Evolutionary conservation across 1,284 basidiomycete genomes (phyloP).

Genomic region (Rhodotorula sp.): DNA sequence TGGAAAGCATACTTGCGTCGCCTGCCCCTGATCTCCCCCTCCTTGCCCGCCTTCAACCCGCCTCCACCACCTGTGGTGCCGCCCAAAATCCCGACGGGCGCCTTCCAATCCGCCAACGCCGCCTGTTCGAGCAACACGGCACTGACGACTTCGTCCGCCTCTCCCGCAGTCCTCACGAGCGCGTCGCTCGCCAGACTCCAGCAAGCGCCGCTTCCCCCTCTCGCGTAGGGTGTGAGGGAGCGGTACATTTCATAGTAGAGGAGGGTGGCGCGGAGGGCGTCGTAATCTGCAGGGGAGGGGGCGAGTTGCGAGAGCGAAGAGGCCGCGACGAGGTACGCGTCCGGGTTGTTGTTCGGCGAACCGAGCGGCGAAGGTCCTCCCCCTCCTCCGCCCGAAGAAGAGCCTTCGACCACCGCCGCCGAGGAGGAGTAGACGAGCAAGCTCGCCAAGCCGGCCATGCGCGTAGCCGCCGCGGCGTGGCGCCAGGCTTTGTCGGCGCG

Average conservation of each 20-base stretch:
- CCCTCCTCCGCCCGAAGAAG: not conserved
- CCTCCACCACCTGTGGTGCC: no score
- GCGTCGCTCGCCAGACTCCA: not conserved
- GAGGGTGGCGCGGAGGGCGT: conserved; percentile 50
- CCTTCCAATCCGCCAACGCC: conserved; percentile 49
- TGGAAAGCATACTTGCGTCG: conserved; percentile 54
- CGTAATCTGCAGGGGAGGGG: conserved; percentile 39
- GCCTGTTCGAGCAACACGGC: conserved; percentile 58
- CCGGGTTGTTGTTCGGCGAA: conserved; percentile 29
- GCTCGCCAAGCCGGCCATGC: conserved; percentile 53
- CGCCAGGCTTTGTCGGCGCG: conserved; percentile 50
- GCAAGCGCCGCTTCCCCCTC: not conserved
- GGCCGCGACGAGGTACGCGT: conserved; percentile 52
- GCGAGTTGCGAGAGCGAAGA: conserved; percentile 28
- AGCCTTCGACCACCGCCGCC: conserved; percentile 43
- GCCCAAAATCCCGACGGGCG: conserved; percentile 37
- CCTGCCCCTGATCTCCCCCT: conserved; percentile 40
- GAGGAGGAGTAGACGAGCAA: conserved; percentile 1
- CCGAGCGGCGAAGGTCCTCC: conserved; percentile 1
- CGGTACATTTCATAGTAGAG: conserved; percentile 53
- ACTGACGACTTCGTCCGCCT: conserved; percentile 54
- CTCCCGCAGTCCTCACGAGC: conserved; percentile 49
- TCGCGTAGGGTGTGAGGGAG: conserved; percentile 2
- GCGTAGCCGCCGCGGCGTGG: conserved; percentile 51
- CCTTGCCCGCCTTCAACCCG: no score